Percentiles rank a stretch among this genome's conserved stretches.
These are phyloP conservation scores for Dendrocalamus latiflorus DNA, from an alignment of 202 grass and related monocot genomes.

Conservation along the genomic window DNA sequence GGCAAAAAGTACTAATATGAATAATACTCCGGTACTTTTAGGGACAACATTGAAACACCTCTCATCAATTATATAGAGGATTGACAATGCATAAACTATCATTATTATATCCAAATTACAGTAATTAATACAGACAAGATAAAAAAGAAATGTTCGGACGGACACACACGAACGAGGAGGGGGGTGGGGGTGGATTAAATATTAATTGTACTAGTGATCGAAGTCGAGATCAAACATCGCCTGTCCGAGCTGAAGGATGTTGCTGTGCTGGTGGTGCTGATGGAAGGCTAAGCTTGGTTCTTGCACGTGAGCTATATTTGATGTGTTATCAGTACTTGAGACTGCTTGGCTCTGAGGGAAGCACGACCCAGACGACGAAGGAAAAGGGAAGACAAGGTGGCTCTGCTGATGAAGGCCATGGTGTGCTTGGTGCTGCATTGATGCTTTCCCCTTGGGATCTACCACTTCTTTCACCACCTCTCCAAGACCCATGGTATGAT, in stretches of 20 bases:
- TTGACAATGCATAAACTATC: conserved; percentile 29
- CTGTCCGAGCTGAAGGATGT: conserved; percentile 62
- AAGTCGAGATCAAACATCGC: conserved; percentile 62
- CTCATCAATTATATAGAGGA: not conserved
- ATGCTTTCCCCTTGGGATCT: conserved; percentile 55
- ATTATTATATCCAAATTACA: conserved; percentile 53
- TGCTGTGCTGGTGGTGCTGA: conserved; percentile 49
- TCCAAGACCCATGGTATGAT: conserved; percentile 44
- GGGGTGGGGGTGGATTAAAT: conserved; percentile 8
- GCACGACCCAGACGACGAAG: conserved; percentile 44
- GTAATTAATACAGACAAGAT: conserved; percentile 34
- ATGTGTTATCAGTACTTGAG: conserved; percentile 45
- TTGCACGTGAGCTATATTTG: conserved; percentile 60
- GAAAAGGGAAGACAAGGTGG: conserved; percentile 43
- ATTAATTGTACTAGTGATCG: conserved; percentile 45
- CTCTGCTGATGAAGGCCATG: conserved; percentile 40
- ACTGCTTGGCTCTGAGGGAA: conserved; percentile 47
- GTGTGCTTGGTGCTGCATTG: conserved; percentile 44
- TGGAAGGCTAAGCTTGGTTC: conserved; percentile 43
- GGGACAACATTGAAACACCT: not conserved
- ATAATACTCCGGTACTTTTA: not conserved
- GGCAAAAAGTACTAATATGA: not conserved
- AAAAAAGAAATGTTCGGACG: conserved; percentile 16
- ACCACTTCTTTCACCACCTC: conserved; percentile 55
- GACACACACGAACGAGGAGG: conserved; percentile 8